These are phyloP conservation scores for Pythium guiyangense DNA, from an alignment of 352 stramenopile genomes.

Conservation along the genomic window DNA sequence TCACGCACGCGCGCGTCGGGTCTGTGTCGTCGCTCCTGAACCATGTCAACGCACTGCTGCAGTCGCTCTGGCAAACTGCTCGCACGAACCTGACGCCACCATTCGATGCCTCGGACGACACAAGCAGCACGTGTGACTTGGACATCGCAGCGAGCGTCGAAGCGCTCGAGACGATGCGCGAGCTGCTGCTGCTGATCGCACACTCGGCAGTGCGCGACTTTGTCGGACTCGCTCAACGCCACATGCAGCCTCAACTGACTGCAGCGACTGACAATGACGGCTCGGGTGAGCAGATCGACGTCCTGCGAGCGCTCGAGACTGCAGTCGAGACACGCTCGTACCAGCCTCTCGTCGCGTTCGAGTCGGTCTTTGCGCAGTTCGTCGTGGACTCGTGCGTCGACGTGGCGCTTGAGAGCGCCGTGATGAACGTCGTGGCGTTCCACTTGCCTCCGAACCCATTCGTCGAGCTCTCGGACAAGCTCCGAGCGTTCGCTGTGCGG, in stretches of 20 bases:
- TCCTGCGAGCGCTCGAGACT: conserved; percentile 25
- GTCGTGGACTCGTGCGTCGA: conserved; percentile 39
- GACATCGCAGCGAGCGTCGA: conserved; percentile 7
- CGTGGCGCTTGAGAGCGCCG: conserved; percentile 41
- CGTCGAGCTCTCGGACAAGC: conserved; percentile 25
- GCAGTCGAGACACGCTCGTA: conserved; percentile 27
- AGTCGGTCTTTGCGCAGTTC: conserved; percentile 43
- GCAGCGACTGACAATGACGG: background rate
- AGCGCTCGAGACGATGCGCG: conserved; percentile 14
- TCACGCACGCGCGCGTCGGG: conserved; percentile 8
- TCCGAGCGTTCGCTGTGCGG: conserved; percentile 35
- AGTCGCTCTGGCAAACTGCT: background rate
- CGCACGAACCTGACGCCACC: background rate
- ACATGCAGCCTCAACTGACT: background rate
- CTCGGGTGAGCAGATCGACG: conserved; percentile 17
- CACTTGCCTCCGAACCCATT: conserved; percentile 47
- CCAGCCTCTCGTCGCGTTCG: conserved; percentile 29
- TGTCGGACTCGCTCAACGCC: background rate
- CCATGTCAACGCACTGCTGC: background rate
- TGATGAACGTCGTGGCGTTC: conserved; percentile 39
- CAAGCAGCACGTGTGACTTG: background rate
- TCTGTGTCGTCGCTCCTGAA: conserved; percentile 8
- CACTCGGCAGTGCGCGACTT: conserved; percentile 17
- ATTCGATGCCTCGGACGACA: background rate
- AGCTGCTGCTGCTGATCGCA: conserved; percentile 21